Evolutionary conservation across 73 alveolate species (phyloP).

Genomic region (Paramecium sonneborni): DNA sequence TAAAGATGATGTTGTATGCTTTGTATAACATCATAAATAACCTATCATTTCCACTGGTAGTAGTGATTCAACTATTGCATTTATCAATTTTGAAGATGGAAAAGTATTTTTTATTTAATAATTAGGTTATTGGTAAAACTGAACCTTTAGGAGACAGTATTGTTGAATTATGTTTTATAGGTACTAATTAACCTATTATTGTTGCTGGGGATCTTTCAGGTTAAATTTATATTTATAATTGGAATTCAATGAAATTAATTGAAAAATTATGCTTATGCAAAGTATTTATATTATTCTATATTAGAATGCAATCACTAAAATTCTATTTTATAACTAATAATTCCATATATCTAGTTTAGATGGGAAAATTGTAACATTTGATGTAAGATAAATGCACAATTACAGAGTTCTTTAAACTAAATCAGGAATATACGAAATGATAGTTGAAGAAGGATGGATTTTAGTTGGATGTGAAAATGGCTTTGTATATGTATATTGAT

Average conservation of each 20-base stretch:
- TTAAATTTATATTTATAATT: not conserved
- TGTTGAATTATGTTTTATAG: slow-evolving; percentile 14
- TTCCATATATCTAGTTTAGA: slow-evolving; percentile 26
- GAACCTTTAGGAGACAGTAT: not conserved
- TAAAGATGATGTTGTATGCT: slow-evolving; percentile 54
- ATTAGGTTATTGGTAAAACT: not conserved
- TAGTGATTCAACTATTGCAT: slow-evolving; percentile 47
- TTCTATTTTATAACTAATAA: not conserved
- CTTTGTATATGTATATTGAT: slow-evolving; percentile 32
- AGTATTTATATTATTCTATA: not conserved
- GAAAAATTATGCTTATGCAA: slow-evolving; percentile 21
- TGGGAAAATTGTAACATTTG: slow-evolving; percentile 29
- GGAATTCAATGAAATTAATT: not conserved
- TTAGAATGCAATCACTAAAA: slow-evolving; percentile 8
- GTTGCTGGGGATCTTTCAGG: slow-evolving; percentile 43
- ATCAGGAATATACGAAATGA: slow-evolving; percentile 55
- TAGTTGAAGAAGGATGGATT: slow-evolving; percentile 42
- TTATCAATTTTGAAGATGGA: slow-evolving; percentile 50
- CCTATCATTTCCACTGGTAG: slow-evolving; percentile 57
- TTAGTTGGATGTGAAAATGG: slow-evolving; percentile 53
- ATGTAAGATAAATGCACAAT: slow-evolving; percentile 10
- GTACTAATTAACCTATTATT: not conserved
- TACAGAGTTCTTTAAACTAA: not conserved
- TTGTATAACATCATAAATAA: slow-evolving; percentile 36
- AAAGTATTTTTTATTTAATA: not conserved